Evolutionary conservation across 2,329 filamentous ascomycete species (phyloP).

Genomic region (Passalora sequoiae): DNA sequence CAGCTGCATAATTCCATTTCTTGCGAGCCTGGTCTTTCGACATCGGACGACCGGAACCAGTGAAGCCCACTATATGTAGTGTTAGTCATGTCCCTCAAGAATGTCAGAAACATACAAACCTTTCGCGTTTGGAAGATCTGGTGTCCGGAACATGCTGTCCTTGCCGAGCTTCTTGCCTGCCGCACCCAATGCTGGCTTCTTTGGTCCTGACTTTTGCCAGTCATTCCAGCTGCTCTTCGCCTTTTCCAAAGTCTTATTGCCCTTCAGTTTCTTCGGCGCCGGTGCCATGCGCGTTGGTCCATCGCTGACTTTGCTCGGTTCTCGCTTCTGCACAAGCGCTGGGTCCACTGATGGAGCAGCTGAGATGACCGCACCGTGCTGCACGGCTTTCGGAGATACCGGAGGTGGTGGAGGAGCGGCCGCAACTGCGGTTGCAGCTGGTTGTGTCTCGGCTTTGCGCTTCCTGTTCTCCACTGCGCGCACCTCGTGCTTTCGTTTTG

Average conservation of each 20-base stretch:
- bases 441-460: constrained; percentile 72
- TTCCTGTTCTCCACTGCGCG: constrained; percentile 64
- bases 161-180: constrained; percentile 25
- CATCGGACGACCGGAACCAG: constrained; percentile 91
- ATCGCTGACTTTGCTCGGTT: constrained; percentile 59
- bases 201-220: constrained; percentile 66
- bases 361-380: constrained; percentile 55
- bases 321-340: constrained; percentile 57
- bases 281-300: constrained; percentile 42
- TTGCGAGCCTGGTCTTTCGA: constrained; percentile 62
- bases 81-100: constrained; percentile 15
- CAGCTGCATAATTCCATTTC: constrained; percentile 26
- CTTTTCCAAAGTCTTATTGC: constrained; percentile 84
- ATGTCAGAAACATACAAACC: constrained; percentile 51
- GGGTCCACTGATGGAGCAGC: constrained; percentile 63
- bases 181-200: constrained; percentile 25
- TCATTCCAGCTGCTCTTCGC: constrained; percentile 94
- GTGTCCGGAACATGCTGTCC: constrained; percentile 50
- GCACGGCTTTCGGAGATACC: constrained; percentile 37
- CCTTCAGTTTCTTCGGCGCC: constrained; percentile 73
- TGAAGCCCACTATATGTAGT: constrained; percentile 76
- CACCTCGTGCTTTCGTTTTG: constrained; percentile 72
- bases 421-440: constrained; percentile 38
- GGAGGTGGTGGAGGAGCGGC: constrained; percentile 34
- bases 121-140: constrained; percentile 78